A percentile compares a stretch with the other conserved stretches of the same genome.
These are phyloP conservation scores for Wickerhamiella cacticola DNA, from an alignment of 805 yeast genomes.

Conservation along the genomic window DNA sequence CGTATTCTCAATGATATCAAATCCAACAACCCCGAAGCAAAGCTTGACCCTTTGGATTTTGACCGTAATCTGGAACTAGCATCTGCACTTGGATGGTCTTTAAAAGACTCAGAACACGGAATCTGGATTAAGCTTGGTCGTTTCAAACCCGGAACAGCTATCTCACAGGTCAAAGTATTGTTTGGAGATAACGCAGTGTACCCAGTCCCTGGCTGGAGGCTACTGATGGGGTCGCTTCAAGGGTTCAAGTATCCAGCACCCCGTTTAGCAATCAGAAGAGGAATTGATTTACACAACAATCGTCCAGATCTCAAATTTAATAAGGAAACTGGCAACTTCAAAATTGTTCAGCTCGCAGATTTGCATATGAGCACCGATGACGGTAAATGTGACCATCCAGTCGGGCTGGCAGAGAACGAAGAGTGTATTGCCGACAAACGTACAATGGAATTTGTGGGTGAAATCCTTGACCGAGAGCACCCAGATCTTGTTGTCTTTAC, in stretches of 20 bases:
- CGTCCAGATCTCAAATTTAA: slow-evolving; percentile 19
- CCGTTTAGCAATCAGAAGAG: slow-evolving; percentile 24
- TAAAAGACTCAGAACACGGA: slow-evolving; percentile 30
- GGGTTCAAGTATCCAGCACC: slow-evolving; percentile 21
- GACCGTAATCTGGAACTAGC: slow-evolving; percentile 16
- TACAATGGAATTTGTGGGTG: slow-evolving; percentile 49
- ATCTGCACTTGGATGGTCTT: slow-evolving; percentile 28
- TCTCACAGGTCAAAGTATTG: slow-evolving; percentile 53
- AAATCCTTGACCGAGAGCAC: slow-evolving; percentile 55
- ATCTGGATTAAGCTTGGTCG: slow-evolving; percentile 50
- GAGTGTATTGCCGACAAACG: slow-evolving; percentile 69
- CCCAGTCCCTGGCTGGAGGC: slow-evolving; percentile 61
- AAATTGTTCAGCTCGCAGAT: slow-evolving; percentile 82
- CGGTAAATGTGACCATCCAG: slow-evolving; percentile 62
- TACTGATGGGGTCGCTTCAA: slow-evolving; percentile 26
- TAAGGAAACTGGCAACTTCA: slow-evolving; percentile 41
- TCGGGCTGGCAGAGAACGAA: slow-evolving; percentile 15
- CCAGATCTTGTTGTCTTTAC: slow-evolving; percentile 82
- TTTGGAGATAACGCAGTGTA: slow-evolving; percentile 66
- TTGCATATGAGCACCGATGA: slow-evolving; percentile 77
- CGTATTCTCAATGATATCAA: slow-evolving; percentile 21
- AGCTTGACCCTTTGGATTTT: slow-evolving; percentile 13
- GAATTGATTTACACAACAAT: slow-evolving; percentile 13
- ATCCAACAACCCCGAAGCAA: slow-evolving; percentile 14
- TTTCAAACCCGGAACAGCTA: slow-evolving; percentile 29